phyloP scores from a whole-genome alignment of 2,329 filamentous ascomycete species.

The Sarocladium brachiariae region DNA sequence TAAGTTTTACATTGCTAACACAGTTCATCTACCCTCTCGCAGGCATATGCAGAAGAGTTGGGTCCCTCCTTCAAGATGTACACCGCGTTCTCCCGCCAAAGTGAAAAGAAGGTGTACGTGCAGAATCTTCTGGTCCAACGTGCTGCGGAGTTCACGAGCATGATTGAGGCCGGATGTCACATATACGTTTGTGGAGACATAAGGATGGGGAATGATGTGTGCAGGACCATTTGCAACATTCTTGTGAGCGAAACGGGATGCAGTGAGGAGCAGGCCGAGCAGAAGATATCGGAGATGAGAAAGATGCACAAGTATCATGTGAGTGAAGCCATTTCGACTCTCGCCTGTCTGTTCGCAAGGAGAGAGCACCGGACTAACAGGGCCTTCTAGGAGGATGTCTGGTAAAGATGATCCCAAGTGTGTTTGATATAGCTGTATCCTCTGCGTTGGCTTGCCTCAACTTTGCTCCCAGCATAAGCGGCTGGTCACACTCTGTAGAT shows the following conservation, averaged over 20 bases:
- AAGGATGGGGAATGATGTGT: conserved; percentile 84
- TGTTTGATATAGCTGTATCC: too few relatives aligned
- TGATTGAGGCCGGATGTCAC: conserved; percentile 72
- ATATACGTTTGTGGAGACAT: conserved; percentile 93
- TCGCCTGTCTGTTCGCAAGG: neutral
- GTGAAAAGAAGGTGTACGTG: conserved; percentile 78
- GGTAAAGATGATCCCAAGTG: too few relatives aligned
- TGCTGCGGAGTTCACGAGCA: conserved; percentile 69
- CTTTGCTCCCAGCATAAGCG: too few relatives aligned
- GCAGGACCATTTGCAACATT: conserved; percentile 68
- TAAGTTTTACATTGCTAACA: too few relatives aligned
- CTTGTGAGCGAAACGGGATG: conserved; percentile 72
- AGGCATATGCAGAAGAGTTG: conserved; percentile 61
- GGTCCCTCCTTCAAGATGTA: conserved; percentile 78
- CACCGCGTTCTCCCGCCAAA: conserved; percentile 80
- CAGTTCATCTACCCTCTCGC: too few relatives aligned
- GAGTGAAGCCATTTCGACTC: neutral
- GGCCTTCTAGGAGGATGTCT: neutral
- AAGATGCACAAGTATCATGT: conserved; percentile 63
- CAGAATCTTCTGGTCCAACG: conserved; percentile 77
- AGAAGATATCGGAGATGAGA: conserved; percentile 86
- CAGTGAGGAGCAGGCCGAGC: conserved; percentile 72
- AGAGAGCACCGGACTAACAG: neutral
- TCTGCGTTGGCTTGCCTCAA: too few relatives aligned
- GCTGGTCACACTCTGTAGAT: too few relatives aligned